phyloP scores from a whole-genome alignment of 371 early-diverging fungal genomes.

The Apophysomyces ossiformis region DNA sequence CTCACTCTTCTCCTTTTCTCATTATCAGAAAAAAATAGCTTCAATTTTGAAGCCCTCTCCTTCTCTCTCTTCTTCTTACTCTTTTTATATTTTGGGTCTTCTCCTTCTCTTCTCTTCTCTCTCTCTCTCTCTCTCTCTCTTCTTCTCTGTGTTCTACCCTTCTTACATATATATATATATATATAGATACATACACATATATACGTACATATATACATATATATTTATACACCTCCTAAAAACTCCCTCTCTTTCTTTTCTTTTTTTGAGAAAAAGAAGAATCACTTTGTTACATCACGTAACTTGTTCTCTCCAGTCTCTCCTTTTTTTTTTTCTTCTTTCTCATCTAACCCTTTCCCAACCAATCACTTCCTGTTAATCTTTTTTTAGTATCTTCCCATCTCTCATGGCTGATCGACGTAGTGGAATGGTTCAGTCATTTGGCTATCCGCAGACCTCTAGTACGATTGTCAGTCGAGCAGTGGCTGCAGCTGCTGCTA shows the following conservation, averaged over 20 bases:
- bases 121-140: slow-evolving; percentile 4
- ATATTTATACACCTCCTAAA: slow-evolving; percentile 5
- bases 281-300: slow-evolving; percentile 2
- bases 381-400: slow-evolving; percentile 6
- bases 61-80: neutral
- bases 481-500: slow-evolving; percentile 54
- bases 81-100: neutral
- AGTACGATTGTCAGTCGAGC: slow-evolving; percentile 44
- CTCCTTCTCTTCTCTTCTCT: neutral
- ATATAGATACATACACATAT: slow-evolving; percentile 4
- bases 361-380: neutral
- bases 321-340: neutral
- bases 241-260: neutral
- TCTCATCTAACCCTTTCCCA: slow-evolving; percentile 8
- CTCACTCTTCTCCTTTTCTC: slow-evolving; percentile 1
- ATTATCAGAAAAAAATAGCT: neutral
- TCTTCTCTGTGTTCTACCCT: neutral
- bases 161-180: neutral
- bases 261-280: neutral
- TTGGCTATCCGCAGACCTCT: slow-evolving; percentile 40
- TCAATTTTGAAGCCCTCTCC: neutral
- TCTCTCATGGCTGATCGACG: slow-evolving; percentile 43
- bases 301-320: neutral
- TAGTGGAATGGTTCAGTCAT: slow-evolving; percentile 50
- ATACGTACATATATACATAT: neutral